phyloP scores from a whole-genome alignment of 2,329 filamentous ascomycete species.

The Pseudogymnoascus sp. region DNA sequence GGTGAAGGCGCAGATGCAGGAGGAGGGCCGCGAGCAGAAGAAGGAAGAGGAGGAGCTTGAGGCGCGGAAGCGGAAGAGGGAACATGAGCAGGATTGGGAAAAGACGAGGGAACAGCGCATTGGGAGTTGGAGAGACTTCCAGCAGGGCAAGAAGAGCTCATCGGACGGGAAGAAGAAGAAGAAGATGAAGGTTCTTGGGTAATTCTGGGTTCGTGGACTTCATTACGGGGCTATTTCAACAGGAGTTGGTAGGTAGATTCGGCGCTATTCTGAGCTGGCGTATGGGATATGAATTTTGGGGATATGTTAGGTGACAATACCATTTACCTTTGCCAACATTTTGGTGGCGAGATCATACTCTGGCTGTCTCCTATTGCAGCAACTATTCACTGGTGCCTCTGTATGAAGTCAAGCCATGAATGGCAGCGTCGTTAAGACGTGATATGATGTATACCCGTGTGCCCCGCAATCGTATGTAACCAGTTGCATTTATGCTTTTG shows the following conservation, averaged over 20 bases:
- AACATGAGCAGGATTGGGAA: constrained; percentile 95
- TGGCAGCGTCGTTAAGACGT: no score
- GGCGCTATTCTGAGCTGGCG: background rate
- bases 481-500: background rate
- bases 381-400: no score
- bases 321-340: background rate
- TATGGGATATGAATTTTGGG: background rate
- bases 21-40: constrained; percentile 84
- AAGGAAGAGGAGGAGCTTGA: constrained; percentile 80
- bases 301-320: background rate
- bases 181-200: constrained; percentile 47
- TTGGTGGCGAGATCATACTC: background rate
- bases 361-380: background rate
- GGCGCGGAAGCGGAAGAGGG: constrained; percentile 72
- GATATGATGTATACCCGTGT: background rate
- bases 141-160: constrained; percentile 57
- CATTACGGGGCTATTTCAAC: background rate
- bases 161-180: constrained; percentile 49
- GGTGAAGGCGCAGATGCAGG: constrained; percentile 89
- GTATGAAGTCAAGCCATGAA: no score
- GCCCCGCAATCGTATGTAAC: background rate
- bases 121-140: constrained; percentile 86
- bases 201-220: background rate
- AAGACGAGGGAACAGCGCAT: constrained; percentile 84
- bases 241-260: background rate